phyloP scores from a whole-genome alignment of 768 basidiomycete species.

The Leccinum incarnatum region DNA sequence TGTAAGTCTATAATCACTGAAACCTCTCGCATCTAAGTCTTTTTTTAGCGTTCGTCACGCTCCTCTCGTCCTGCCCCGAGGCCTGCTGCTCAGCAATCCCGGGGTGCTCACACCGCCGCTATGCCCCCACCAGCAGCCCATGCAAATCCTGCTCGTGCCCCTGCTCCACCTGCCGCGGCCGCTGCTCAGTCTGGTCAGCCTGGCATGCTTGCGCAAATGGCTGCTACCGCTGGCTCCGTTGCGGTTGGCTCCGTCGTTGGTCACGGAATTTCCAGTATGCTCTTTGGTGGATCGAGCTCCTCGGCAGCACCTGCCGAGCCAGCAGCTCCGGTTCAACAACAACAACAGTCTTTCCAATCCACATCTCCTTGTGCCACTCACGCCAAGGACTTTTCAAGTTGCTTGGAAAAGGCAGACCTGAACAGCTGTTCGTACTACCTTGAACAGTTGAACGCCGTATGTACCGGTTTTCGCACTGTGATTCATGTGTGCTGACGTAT shows the following conservation, averaged over 20 bases:
- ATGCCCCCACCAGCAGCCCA: conserved; percentile 34
- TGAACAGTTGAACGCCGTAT: conserved; percentile 82
- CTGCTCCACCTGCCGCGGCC: conserved; percentile 36
- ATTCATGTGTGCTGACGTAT: conserved; percentile 8
- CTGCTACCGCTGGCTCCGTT: conserved; percentile 87
- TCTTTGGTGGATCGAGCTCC: conserved; percentile 69
- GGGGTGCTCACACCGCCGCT: conserved; percentile 49
- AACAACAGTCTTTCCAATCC: conserved; percentile 38
- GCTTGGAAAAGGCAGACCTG: conserved; percentile 78
- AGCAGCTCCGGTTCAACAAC: conserved; percentile 47
- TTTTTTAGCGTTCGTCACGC: conserved; percentile 69
- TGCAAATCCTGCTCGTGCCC: conserved; percentile 12
- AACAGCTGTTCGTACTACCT: conserved; percentile 84
- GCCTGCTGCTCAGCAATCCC: conserved; percentile 47
- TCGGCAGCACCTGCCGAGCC: conserved; percentile 39
- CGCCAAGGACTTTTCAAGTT: conserved; percentile 86
- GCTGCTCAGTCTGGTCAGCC: conserved; percentile 49
- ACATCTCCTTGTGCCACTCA: conserved; percentile 65
- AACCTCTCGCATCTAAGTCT: neutral
- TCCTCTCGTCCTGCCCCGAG: conserved; percentile 59
- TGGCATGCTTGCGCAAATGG: conserved; percentile 81
- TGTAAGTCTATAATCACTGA: conserved; percentile 33
- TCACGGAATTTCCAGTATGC: conserved; percentile 87
- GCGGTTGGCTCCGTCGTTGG: conserved; percentile 86
- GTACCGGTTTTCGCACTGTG: conserved; percentile 27